These are phyloP conservation scores for Diaporthe sp. DNA, from an alignment of 2,329 filamentous ascomycete genomes.

Conservation along the genomic window DNA sequence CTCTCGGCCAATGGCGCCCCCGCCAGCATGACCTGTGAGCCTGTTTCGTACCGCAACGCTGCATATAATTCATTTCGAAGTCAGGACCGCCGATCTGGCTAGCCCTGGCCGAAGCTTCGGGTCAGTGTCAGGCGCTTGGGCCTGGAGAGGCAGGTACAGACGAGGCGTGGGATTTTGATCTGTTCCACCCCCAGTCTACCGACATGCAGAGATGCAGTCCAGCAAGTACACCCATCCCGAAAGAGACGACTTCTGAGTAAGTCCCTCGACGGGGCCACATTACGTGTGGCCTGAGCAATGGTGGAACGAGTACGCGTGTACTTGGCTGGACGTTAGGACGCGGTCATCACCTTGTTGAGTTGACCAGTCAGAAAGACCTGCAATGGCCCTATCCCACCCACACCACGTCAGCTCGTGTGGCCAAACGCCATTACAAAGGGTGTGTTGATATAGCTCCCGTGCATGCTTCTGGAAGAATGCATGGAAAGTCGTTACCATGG, in stretches of 20 bases:
- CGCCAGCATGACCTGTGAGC: background rate
- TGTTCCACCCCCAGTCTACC: background rate
- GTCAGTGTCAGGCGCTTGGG: background rate
- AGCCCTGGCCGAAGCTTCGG: background rate
- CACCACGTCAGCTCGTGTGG: too few species aligned
- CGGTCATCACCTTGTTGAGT: background rate
- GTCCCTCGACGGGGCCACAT: background rate
- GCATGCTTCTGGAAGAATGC: slow-evolving; percentile 11
- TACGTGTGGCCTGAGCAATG: background rate
- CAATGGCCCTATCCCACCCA: background rate
- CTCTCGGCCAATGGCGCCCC: background rate
- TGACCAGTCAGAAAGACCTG: background rate
- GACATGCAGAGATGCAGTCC: background rate
- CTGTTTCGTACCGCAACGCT: background rate
- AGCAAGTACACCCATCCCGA: too few species aligned
- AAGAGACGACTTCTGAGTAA: background rate
- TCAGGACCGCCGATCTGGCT: background rate
- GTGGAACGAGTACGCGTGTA: slow-evolving; percentile 21
- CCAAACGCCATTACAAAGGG: background rate
- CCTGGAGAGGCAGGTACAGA: slow-evolving; percentile 31
- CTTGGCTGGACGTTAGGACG: background rate
- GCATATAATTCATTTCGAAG: slow-evolving; percentile 10
- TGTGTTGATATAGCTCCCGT: background rate
- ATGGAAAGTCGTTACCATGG: background rate
- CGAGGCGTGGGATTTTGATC: slow-evolving; percentile 4